phyloP scores from a whole-genome alignment of 352 stramenopile species.

The Pythium insidiosum region DNA sequence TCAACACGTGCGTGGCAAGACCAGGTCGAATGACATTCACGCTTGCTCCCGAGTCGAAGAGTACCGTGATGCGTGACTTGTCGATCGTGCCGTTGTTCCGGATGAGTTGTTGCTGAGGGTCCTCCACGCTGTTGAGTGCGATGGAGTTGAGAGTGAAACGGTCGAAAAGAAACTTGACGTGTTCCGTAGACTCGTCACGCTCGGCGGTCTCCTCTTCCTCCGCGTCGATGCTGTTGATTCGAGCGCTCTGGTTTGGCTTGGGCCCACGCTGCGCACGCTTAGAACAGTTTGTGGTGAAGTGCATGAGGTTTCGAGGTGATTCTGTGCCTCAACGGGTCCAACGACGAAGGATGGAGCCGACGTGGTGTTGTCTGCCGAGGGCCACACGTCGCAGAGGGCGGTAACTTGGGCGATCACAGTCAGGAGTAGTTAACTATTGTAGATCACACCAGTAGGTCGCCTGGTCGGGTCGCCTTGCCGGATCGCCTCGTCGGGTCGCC shows the following conservation, averaged over 20 bases:
- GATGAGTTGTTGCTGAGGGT: conserved; percentile 3
- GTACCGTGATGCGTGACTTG: not conserved
- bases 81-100: conserved; percentile 1
- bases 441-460: too few species aligned
- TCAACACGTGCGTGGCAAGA: not conserved
- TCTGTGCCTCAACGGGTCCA: too few species aligned
- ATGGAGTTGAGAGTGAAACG: too few species aligned
- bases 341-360: too few species aligned
- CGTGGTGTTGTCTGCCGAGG: too few species aligned
- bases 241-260: not conserved
- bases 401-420: too few species aligned
- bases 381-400: too few species aligned
- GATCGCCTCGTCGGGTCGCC: too few species aligned
- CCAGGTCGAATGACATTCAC: conserved; percentile 8
- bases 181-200: not conserved
- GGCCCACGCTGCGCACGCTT: not conserved
- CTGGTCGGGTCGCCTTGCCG: too few species aligned
- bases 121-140: not conserved
- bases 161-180: too few species aligned
- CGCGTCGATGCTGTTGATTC: not conserved
- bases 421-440: too few species aligned
- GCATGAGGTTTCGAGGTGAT: too few species aligned
- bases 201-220: not conserved
- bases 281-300: not conserved
- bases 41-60: conserved; percentile 8